These are phyloP conservation scores for Cystofilobasidium macerans DNA, from an alignment of 768 basidiomycete genomes.

Conservation along the genomic window DNA sequence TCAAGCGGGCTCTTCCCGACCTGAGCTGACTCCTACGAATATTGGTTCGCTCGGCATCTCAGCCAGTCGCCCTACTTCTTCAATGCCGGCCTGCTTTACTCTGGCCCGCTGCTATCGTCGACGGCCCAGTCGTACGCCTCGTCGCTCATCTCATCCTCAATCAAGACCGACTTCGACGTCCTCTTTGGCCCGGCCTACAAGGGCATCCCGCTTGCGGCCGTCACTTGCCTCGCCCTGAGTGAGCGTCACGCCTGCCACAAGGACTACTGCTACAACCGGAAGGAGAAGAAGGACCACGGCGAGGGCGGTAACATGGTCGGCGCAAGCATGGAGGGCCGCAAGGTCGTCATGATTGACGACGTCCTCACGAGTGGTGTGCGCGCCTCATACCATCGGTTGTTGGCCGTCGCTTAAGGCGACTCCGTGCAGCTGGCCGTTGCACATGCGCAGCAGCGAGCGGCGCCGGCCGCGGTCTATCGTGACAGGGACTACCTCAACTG, in stretches of 20 bases:
- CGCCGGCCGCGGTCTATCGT: too few relatives aligned
- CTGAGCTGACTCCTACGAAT: too few relatives aligned
- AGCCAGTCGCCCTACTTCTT: conserved; percentile 94
- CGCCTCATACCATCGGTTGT: conserved; percentile 11
- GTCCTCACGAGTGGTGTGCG: conserved; percentile 60
- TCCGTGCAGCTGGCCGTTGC: too few relatives aligned
- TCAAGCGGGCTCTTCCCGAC: conserved; percentile 1
- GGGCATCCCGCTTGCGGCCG: conserved; percentile 83
- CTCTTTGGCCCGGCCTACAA: conserved; percentile 97
- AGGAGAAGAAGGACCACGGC: conserved; percentile 91
- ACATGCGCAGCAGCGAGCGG: too few relatives aligned
- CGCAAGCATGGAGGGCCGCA: conserved; percentile 62
- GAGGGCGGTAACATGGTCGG: conserved; percentile 90
- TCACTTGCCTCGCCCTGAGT: conserved; percentile 64
- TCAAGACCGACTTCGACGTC: conserved; percentile 53
- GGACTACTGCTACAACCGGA: conserved; percentile 84
- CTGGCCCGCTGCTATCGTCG: conserved; percentile 65
- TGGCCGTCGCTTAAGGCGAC: too few relatives aligned
- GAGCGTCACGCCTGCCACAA: conserved; percentile 54
- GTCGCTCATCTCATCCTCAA: conserved; percentile 54
- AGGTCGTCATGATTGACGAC: conserved; percentile 84
- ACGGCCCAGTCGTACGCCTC: conserved; percentile 73
- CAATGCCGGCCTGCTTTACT: conserved; percentile 80
- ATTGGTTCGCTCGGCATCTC: too few relatives aligned
- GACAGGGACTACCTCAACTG: too few relatives aligned